Evolutionary conservation across 2,329 filamentous ascomycete genomes (phyloP).

Genomic region (Colletotrichum nymphaeae): DNA sequence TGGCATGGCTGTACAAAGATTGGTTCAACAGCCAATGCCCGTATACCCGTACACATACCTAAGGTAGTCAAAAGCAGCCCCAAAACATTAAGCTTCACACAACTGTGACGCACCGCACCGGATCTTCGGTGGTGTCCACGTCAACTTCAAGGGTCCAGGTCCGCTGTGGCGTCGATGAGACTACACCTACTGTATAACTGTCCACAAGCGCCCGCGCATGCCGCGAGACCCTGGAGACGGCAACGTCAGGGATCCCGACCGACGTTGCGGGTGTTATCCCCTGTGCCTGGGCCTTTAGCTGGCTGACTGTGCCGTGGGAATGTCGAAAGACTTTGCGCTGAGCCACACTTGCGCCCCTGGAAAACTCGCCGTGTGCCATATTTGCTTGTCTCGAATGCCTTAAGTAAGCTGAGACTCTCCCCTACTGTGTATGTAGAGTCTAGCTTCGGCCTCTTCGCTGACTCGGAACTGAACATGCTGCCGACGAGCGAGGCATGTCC

Average conservation of each 20-base stretch:
- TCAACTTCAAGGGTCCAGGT: slow-evolving; percentile 19
- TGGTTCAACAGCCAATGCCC: not conserved
- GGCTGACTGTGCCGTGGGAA: not conserved
- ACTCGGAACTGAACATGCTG: slow-evolving; percentile 1
- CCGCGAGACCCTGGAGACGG: slow-evolving; percentile 10
- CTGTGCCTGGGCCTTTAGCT: not conserved
- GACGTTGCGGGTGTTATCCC: not conserved
- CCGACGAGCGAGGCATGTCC: slow-evolving; percentile 1
- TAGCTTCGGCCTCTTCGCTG: not conserved
- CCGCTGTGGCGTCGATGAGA: slow-evolving; percentile 2
- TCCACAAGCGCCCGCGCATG: not conserved
- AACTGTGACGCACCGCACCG: not conserved
- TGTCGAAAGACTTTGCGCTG: not conserved
- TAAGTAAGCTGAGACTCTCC: not conserved
- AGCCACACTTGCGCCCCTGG: slow-evolving; percentile 25
- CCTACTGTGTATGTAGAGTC: too few relatives aligned
- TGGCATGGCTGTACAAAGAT: not conserved
- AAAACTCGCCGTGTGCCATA: not conserved
- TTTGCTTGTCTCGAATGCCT: not conserved
- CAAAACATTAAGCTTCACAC: not conserved
- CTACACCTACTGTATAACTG: not conserved
- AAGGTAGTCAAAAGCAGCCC: not conserved
- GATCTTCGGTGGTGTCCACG: not conserved
- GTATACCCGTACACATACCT: not conserved
- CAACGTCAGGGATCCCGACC: slow-evolving; percentile 1